Percentiles rank a stretch among this genome's conserved stretches.
Evolutionary conservation across 2,329 filamentous ascomycete genomes (phyloP).

Genomic region (Claviceps fusiformis): DNA sequence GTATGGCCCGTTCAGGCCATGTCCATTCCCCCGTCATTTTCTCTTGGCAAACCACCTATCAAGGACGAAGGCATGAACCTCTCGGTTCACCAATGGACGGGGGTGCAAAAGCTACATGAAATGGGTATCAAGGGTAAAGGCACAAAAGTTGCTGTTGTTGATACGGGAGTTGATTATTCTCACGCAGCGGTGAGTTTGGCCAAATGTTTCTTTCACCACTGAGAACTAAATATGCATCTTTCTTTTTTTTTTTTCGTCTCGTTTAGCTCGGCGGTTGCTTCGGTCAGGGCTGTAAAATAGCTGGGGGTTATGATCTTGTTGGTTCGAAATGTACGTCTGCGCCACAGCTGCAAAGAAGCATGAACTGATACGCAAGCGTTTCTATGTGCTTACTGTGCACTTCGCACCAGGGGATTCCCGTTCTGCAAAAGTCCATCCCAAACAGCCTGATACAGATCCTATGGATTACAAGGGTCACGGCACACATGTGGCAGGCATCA

Average conservation of each 20-base stretch:
- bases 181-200: slow-evolving; percentile 19
- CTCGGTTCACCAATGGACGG: slow-evolving; percentile 18
- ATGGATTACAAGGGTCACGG: slow-evolving; percentile 12
- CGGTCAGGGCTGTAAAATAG: slow-evolving; percentile 24
- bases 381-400: neutral
- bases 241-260: no score
- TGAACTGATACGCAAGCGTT: neutral
- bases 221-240: neutral
- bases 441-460: slow-evolving; percentile 17
- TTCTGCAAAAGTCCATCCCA: slow-evolving; percentile 10
- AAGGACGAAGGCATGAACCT: slow-evolving; percentile 19
- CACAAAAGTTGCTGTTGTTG: slow-evolving; percentile 24
- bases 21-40: slow-evolving; percentile 2
- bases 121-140: slow-evolving; percentile 24
- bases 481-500: slow-evolving; percentile 29
- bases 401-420: slow-evolving; percentile 2
- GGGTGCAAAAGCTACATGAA: slow-evolving; percentile 24
- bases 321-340: slow-evolving; percentile 17
- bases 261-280: slow-evolving; percentile 25
- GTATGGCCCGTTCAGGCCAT: slow-evolving; percentile 23
- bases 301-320: slow-evolving; percentile 25
- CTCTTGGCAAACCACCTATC: neutral
- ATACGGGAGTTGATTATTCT: slow-evolving; percentile 26
- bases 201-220: neutral
- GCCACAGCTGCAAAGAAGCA: neutral